Base-by-base conservation (phyloP, 2,329 filamentous ascomycete species). In the Drechslerella stenobrocha region DNA sequence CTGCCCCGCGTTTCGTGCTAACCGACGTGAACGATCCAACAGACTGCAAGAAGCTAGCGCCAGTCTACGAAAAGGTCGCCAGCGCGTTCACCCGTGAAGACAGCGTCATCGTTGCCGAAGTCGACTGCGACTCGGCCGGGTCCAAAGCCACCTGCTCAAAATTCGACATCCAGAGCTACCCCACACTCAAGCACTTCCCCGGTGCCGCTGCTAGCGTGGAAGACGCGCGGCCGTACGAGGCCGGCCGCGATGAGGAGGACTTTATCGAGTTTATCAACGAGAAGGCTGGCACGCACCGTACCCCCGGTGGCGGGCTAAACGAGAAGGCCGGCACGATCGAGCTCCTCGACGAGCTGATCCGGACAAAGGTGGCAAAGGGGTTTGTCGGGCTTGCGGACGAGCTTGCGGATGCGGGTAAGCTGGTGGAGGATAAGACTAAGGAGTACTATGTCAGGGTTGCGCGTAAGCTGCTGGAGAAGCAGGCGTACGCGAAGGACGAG, bases 31-130 rank as follows among this genome's bases (percentile, higher is more conserved):
- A 70, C 71, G 70, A 13, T 13, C 3, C 11, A 20, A 70, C 76
- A 96, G 93, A 98, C 84, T 98, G 93, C 88, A 98, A 98, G 82
- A 87, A 75, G 74, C 86, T 98, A 70, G 91, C 91, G 48, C 93
- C 93, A 44, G 83, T 81, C 72, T 98, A 90, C 89, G 93, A 98
- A 79, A 84, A 84, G 52, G 80, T 97, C 71, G 92, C 93, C 70
- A 81, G 81, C 69, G 88, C 90, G 78, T 98, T 91, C 78, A 81
- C 82, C 71, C 83, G 81, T 75, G 93, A 98, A 74, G 78, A 85
- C 66, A 81, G 83, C 71, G 61, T 74, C 20, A 50, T 71, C 3
- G 70, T 74, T 32, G 73, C 70, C 77, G 97, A 98, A 81, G 87
- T 98, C 70, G 92, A 98, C 76, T 91, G 90, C 75, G 92, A 98